These are phyloP conservation scores for Mollisiaceae sp. DNA, from an alignment of 2,329 filamentous ascomycete genomes.

Conservation along the genomic window DNA sequence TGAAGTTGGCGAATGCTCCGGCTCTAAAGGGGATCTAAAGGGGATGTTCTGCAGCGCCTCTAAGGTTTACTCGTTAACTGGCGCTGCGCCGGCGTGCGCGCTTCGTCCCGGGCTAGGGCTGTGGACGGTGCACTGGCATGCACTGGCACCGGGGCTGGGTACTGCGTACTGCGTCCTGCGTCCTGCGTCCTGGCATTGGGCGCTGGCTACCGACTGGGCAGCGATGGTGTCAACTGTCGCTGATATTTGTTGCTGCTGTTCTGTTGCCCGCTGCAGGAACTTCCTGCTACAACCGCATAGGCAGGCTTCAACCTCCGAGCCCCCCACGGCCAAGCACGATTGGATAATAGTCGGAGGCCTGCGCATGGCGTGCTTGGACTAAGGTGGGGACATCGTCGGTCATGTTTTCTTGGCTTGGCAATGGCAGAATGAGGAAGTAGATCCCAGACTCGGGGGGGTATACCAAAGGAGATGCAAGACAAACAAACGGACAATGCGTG, in stretches of 20 bases:
- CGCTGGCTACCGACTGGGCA: neutral
- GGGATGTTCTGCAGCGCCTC: constrained; percentile 1
- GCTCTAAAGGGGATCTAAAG: no score
- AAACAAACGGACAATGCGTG: neutral
- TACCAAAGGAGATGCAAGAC: constrained; percentile 1
- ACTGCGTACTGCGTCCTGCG: no score
- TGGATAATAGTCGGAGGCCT: neutral
- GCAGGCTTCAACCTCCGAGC: neutral
- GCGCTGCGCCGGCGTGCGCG: no score
- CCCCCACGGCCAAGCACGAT: constrained; percentile 2
- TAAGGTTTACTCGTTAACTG: no score
- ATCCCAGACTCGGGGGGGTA: neutral
- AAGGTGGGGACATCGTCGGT: neutral
- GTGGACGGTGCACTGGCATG: no score
- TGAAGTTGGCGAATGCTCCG: neutral
- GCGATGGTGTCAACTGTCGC: constrained; percentile 4
- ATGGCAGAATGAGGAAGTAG: neutral
- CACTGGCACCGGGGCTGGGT: no score
- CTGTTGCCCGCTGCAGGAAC: neutral
- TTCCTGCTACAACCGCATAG: neutral
- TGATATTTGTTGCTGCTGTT: constrained; percentile 2
- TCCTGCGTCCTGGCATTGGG: no score
- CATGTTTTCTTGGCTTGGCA: neutral
- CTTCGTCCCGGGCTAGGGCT: constrained; percentile 2
- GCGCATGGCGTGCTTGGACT: neutral